phyloP scores from a whole-genome alignment of 1,284 basidiomycete species.

The Cutaneotrichosporon spelunceum region DNA sequence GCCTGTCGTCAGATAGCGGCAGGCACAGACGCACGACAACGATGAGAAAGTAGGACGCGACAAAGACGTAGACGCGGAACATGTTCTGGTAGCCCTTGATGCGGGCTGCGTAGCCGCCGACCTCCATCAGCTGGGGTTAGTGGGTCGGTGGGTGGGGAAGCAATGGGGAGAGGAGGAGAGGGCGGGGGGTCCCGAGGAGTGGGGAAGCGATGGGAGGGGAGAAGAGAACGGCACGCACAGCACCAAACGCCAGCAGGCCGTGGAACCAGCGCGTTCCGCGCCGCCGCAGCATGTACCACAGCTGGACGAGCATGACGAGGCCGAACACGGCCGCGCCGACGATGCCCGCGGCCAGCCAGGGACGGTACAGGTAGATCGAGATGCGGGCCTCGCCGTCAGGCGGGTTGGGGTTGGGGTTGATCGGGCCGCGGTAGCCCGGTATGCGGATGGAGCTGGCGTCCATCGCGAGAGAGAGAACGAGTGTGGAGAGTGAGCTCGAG shows the following conservation, averaged over 20 bases:
- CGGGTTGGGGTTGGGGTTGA: constrained; percentile 35
- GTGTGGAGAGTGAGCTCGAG: not conserved
- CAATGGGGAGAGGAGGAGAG: no score
- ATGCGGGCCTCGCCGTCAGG: constrained; percentile 40
- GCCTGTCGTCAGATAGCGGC: constrained; percentile 28
- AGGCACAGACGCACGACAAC: constrained; percentile 42
- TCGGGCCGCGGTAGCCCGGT: constrained; percentile 37
- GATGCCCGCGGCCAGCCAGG: constrained; percentile 39
- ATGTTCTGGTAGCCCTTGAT: constrained; percentile 29
- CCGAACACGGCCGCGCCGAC: constrained; percentile 42
- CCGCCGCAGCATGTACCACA: constrained; percentile 26
- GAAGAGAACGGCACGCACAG: constrained; percentile 19
- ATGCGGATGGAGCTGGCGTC: not conserved
- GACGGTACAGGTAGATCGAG: constrained; percentile 49
- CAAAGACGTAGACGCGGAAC: constrained; percentile 30
- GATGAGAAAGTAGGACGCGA: constrained; percentile 52
- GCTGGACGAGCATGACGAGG: constrained; percentile 36
- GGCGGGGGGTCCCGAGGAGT: no score
- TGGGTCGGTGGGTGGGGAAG: not conserved
- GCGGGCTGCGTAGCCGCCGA: constrained; percentile 38
- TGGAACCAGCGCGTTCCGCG: constrained; percentile 30
- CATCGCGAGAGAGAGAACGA: not conserved
- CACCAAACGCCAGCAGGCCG: constrained; percentile 27
- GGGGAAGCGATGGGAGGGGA: not conserved
- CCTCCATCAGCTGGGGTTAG: constrained; percentile 34